Evolutionary conservation across 306 rosid species (phyloP).

Genomic region (Corylus americana): DNA sequence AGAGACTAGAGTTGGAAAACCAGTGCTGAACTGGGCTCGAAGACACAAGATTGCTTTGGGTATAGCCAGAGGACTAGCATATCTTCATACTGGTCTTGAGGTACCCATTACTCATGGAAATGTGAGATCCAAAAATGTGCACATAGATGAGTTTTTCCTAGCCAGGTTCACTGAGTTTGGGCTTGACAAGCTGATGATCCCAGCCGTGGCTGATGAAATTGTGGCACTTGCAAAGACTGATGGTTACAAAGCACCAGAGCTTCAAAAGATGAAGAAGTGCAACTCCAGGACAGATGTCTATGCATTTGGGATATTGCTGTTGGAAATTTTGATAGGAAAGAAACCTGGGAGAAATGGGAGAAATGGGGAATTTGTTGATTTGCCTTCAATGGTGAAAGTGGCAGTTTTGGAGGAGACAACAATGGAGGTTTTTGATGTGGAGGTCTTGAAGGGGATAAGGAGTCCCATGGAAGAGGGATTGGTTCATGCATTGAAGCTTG

Average conservation of each 20-base stretch:
- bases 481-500: constrained; percentile 87
- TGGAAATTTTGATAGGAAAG: constrained; percentile 88
- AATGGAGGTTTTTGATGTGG: constrained; percentile 91
- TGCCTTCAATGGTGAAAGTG: constrained; percentile 91
- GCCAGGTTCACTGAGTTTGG: constrained; percentile 80
- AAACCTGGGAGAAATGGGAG: constrained; percentile 86
- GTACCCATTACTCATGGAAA: constrained; percentile 86
- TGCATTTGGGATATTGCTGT: constrained; percentile 79
- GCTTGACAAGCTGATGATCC: constrained; percentile 86
- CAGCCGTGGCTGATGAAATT: constrained; percentile 81
- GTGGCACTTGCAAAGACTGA: constrained; percentile 76
- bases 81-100: constrained; percentile 87
- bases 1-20: constrained; percentile 82
- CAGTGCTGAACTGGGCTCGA: constrained; percentile 94
- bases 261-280: constrained; percentile 93
- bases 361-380: constrained; percentile 63
- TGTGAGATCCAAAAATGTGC: constrained; percentile 83
- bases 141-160: constrained; percentile 78
- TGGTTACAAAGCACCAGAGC: constrained; percentile 93
- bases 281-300: constrained; percentile 87
- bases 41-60: constrained; percentile 91
- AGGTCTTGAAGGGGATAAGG: constrained; percentile 80
- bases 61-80: constrained; percentile 85
- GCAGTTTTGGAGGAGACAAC: constrained; percentile 96
- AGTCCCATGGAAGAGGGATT: constrained; percentile 97